Evolutionary conservation across 768 basidiomycete genomes (phyloP).

Genomic region (Termitomyces titanicus): DNA sequence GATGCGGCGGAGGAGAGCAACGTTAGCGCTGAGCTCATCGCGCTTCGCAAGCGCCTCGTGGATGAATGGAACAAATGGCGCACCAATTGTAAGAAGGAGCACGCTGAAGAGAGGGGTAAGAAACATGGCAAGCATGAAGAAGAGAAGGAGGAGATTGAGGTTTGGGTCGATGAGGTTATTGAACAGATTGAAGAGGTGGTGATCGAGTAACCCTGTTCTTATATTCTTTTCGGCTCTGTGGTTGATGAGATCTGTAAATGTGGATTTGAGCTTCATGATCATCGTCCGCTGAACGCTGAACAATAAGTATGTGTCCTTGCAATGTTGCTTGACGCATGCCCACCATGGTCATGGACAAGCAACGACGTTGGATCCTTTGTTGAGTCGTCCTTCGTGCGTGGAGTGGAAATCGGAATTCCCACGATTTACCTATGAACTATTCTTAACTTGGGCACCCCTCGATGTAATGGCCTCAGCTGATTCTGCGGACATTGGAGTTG

Average conservation of each 20-base stretch:
- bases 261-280: no score
- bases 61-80: constrained; percentile 99
- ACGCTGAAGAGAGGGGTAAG: constrained; percentile 9
- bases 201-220: constrained; percentile 1
- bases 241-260: background rate
- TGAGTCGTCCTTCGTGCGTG: no score
- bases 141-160: constrained; percentile 87
- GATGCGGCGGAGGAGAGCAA: constrained; percentile 94
- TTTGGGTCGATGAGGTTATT: constrained; percentile 91
- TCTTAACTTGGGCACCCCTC: background rate
- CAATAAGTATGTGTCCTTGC: no score
- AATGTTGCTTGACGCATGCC: no score
- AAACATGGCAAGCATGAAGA: constrained; percentile 22
- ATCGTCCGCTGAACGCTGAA: no score
- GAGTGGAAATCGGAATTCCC: no score
- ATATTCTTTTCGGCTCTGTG: background rate
- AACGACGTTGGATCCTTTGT: no score
- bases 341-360: no score
- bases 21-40: constrained; percentile 90
- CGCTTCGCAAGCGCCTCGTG: constrained; percentile 84
- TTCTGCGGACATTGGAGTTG: background rate
- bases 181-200: constrained; percentile 84
- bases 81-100: constrained; percentile 41
- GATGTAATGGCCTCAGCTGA: constrained; percentile 13
- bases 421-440: background rate